phyloP scores from a whole-genome alignment of 2,329 filamentous ascomycete species.

The Cladophialophora exuberans region DNA sequence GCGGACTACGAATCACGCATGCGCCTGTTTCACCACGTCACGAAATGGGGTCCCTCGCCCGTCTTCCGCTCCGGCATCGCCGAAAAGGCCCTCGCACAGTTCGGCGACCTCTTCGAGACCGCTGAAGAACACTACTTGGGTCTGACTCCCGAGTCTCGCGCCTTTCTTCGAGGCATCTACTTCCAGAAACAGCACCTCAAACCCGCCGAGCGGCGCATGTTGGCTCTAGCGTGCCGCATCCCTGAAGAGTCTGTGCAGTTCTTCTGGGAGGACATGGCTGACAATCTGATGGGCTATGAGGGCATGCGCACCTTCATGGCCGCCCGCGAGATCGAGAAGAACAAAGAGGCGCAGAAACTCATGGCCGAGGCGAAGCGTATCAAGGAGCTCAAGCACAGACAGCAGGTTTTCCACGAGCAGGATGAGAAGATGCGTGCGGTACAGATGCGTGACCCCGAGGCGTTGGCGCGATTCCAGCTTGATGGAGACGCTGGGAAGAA shows the following conservation, averaged over 20 bases:
- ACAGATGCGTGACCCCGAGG: neutral
- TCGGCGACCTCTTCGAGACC: conserved; percentile 17
- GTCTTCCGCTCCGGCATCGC: conserved; percentile 24
- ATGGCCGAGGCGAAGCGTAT: neutral
- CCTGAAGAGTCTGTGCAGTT: conserved; percentile 17
- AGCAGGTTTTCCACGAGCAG: neutral
- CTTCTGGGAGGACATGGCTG: conserved; percentile 23
- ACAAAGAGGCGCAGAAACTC: neutral
- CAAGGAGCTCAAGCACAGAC: conserved; percentile 1
- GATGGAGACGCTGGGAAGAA: neutral
- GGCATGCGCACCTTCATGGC: conserved; percentile 27
- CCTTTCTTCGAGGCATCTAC: conserved; percentile 18
- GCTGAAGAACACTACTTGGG: conserved; percentile 17
- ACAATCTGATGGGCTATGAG: conserved; percentile 1
- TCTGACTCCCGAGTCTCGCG: conserved; percentile 20
- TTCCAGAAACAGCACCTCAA: conserved; percentile 9
- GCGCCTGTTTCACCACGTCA: conserved; percentile 27
- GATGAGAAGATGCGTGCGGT: neutral
- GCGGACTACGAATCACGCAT: conserved; percentile 24
- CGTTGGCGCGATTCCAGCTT: neutral
- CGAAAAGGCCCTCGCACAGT: conserved; percentile 14
- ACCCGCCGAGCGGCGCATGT: conserved; percentile 10
- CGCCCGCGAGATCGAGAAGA: conserved; percentile 20
- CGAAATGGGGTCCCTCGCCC: conserved; percentile 25
- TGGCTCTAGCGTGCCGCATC: conserved; percentile 18